phyloP scores from a whole-genome alignment of 2,329 filamentous ascomycete genomes.

The Ophiostoma triangulosporum region DNA sequence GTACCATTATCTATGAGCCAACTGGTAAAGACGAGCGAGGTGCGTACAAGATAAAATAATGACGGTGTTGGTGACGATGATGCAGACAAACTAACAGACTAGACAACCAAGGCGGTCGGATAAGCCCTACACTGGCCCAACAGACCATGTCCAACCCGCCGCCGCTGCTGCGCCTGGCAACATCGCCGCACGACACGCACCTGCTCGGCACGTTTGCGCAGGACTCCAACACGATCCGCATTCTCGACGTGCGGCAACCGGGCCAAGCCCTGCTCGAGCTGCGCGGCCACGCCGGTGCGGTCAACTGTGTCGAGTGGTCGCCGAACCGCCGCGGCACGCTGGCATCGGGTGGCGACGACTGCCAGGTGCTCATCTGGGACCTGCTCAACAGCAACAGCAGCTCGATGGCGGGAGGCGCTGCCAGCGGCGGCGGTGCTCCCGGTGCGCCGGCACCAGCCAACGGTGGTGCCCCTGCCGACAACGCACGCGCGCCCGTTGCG shows the following conservation, averaged over 20 bases:
- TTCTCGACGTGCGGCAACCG: slow-evolving; percentile 90
- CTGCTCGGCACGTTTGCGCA: slow-evolving; percentile 94
- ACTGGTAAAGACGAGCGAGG: slow-evolving; percentile 70
- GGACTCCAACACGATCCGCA: slow-evolving; percentile 83
- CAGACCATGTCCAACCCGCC: slow-evolving; percentile 67
- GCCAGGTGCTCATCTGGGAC: slow-evolving; percentile 86
- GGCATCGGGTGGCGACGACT: slow-evolving; percentile 85
- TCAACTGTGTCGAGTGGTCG: slow-evolving; percentile 96
- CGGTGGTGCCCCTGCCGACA: slow-evolving; percentile 39
- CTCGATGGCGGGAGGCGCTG: neutral
- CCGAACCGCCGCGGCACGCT: slow-evolving; percentile 69
- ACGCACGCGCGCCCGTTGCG: slow-evolving; percentile 53
- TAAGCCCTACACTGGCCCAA: slow-evolving; percentile 62
- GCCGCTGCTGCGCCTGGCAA: slow-evolving; percentile 67
- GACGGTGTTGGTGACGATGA: neutral
- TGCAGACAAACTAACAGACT: neutral
- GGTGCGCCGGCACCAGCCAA: slow-evolving; percentile 22
- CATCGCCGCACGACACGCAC: slow-evolving; percentile 89
- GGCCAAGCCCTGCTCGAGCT: slow-evolving; percentile 90
- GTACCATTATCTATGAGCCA: slow-evolving; percentile 97
- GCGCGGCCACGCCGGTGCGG: slow-evolving; percentile 67
- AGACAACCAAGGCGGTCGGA: slow-evolving; percentile 46
- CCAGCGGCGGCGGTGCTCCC: neutral
- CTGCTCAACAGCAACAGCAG: slow-evolving; percentile 52
- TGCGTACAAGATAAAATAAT: slow-evolving; percentile 25